Percentiles rank a stretch among this genome's conserved stretches.
phyloP scores from a whole-genome alignment of 1,139 yeast genomes.

The Yamadazyma membranifaciens region DNA sequence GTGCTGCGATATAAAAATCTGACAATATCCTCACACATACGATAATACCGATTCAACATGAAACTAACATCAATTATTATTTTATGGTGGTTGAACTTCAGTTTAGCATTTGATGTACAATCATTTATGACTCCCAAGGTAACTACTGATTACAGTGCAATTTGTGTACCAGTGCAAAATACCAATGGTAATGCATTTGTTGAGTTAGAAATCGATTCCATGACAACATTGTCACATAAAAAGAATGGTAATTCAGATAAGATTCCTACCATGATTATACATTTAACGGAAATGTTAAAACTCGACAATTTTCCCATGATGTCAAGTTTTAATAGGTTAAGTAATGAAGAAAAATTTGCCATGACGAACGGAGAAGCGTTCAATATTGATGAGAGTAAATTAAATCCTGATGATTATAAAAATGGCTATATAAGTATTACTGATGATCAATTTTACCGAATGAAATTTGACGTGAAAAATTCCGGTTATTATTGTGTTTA shows the following conservation, averaged over 20 bases:
- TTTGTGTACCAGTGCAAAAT: conserved; percentile 9
- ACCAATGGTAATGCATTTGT: conserved; percentile 6
- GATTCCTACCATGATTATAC: conserved; percentile 26
- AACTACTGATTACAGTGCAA: conserved; percentile 1
- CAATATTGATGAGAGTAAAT: conserved; percentile 5
- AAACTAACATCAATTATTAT: too few relatives aligned
- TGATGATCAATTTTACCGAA: too few relatives aligned
- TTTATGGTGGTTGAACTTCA: too few relatives aligned
- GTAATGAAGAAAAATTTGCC: conserved; percentile 8
- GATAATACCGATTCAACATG: too few relatives aligned
- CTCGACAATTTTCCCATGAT: conserved; percentile 22
- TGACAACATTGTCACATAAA: neutral
- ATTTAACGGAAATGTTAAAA: conserved; percentile 23
- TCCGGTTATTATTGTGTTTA: conserved; percentile 38
- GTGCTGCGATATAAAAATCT: too few relatives aligned
- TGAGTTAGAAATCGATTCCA: neutral
- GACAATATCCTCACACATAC: too few relatives aligned
- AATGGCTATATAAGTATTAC: conserved; percentile 8
- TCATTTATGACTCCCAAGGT: conserved; percentile 1
- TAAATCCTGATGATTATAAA: neutral
- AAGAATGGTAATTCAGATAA: neutral
- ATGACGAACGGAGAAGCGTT: conserved; percentile 11
- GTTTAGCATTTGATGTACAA: neutral
- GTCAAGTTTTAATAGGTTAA: conserved; percentile 8
- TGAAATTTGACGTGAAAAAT: conserved; percentile 17